phyloP scores from a whole-genome alignment of 352 stramenopile genomes.

The Phytophthora sp. region DNA sequence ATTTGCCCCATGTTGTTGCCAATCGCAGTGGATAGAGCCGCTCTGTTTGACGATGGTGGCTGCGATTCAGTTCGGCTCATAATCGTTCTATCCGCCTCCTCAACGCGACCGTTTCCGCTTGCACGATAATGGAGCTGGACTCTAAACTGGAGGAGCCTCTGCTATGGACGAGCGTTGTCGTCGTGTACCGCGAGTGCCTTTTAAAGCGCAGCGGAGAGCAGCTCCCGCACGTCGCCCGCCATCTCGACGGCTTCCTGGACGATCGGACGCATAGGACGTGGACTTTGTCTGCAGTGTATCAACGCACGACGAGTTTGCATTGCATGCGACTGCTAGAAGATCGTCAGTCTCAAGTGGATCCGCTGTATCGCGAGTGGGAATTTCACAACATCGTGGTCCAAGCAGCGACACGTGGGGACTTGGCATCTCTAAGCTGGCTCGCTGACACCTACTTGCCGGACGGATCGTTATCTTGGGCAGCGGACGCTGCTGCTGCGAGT shows the following conservation, averaged over 20 bases:
- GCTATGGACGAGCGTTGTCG: slow-evolving; percentile 25
- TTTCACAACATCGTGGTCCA: slow-evolving; percentile 14
- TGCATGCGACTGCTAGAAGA: slow-evolving; percentile 25
- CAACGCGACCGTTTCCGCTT: neutral
- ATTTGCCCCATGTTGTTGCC: slow-evolving; percentile 5
- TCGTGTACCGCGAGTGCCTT: slow-evolving; percentile 29
- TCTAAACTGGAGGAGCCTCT: neutral
- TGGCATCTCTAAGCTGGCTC: slow-evolving; percentile 19
- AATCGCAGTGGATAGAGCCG: slow-evolving; percentile 16
- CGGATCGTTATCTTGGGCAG: slow-evolving; percentile 15
- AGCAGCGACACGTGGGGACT: slow-evolving; percentile 16
- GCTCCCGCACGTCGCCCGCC: slow-evolving; percentile 20
- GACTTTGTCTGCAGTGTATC: slow-evolving; percentile 17
- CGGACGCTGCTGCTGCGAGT: slow-evolving; percentile 19
- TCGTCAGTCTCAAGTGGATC: slow-evolving; percentile 4
- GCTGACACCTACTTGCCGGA: slow-evolving; percentile 12
- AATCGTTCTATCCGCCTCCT: slow-evolving; percentile 21
- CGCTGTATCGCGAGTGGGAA: slow-evolving; percentile 27
- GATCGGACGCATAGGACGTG: slow-evolving; percentile 2
- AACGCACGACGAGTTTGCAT: slow-evolving; percentile 25
- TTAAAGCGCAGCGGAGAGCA: slow-evolving; percentile 24
- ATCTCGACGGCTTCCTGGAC: slow-evolving; percentile 23
- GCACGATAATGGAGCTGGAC: slow-evolving; percentile 7
- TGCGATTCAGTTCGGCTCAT: slow-evolving; percentile 16
- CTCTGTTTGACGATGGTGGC: too few species aligned